Evolutionary conservation across 352 stramenopile genomes (phyloP).

Genomic region (Phytophthora brassicae): DNA sequence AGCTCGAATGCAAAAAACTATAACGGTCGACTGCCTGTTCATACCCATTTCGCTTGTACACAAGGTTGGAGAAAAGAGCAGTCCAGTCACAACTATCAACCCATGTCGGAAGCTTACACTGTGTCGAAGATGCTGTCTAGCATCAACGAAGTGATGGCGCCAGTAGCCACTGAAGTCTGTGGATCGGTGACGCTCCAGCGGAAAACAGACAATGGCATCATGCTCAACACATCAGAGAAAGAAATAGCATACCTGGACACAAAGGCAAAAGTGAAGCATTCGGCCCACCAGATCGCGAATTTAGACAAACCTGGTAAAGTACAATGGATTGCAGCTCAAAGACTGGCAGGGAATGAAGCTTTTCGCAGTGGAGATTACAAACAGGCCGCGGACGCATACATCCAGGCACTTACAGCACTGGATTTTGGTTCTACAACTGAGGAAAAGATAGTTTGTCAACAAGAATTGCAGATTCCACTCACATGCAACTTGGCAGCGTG

Average conservation of each 20-base stretch:
- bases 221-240: conserved; percentile 72
- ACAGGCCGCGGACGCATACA: conserved; percentile 62
- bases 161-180: conserved; percentile 47
- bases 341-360: conserved; percentile 48
- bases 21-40: conserved; percentile 22
- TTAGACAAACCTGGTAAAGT: conserved; percentile 38
- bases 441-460: conserved; percentile 47
- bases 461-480: conserved; percentile 59
- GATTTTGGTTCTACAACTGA: conserved; percentile 50
- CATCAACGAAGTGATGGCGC: conserved; percentile 82
- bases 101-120: conserved; percentile 68
- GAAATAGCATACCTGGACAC: conserved; percentile 81
- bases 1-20: conserved; percentile 10
- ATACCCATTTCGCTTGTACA: neutral
- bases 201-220: conserved; percentile 75
- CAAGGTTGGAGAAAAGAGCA: neutral
- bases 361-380: conserved; percentile 50
- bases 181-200: conserved; percentile 67
- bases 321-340: conserved; percentile 50
- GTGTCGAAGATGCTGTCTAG: conserved; percentile 84
- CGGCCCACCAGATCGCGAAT: conserved; percentile 51
- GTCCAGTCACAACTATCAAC: neutral
- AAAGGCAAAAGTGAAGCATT: conserved; percentile 75
- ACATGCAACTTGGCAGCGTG: conserved; percentile 82
- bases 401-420: conserved; percentile 68